Percentiles rank a stretch among this genome's conserved stretches.
Conservation (phyloP, 768 basidiomycete genomes). For the Collybia sp. region DNA sequence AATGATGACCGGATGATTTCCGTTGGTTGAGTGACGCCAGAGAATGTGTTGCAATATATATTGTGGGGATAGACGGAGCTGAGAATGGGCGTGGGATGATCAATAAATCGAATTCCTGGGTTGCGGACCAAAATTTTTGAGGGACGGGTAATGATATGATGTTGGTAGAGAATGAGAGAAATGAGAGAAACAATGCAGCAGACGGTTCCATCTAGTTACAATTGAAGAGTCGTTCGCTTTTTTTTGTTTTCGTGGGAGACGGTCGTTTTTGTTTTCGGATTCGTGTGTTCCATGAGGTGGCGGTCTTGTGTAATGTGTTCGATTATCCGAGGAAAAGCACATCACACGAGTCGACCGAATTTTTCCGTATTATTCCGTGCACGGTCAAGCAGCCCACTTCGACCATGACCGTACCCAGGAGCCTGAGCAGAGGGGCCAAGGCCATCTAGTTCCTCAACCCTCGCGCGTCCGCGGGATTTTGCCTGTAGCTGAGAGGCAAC, state of each 20-base stretch:
- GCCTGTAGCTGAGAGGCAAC: slow-evolving; percentile 21
- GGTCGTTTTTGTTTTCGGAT: not conserved
- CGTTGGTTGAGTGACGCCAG: no score
- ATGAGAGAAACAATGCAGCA: slow-evolving; percentile 5
- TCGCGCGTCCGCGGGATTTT: slow-evolving; percentile 47
- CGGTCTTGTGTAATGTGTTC: slow-evolving; percentile 1
- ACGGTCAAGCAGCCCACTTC: slow-evolving; percentile 55
- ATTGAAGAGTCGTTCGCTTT: not conserved
- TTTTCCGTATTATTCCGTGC: slow-evolving; percentile 19
- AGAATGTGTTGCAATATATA: no score
- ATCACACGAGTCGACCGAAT: slow-evolving; percentile 8
- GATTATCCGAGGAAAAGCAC: slow-evolving; percentile 1
- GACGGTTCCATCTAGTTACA: slow-evolving; percentile 8
- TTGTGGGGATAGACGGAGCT: no score
- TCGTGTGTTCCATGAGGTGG: not conserved
- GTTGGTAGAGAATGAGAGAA: slow-evolving; percentile 6
- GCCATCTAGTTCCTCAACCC: slow-evolving; percentile 49
- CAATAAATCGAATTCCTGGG: no score
- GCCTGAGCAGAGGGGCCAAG: slow-evolving; percentile 36
- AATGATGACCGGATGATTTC: no score
- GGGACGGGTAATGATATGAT: slow-evolving; percentile 19
- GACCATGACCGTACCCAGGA: slow-evolving; percentile 60
- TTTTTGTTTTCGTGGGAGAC: slow-evolving; percentile 3
- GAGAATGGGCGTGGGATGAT: no score
- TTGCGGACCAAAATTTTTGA: slow-evolving; percentile 8